These are phyloP conservation scores for Metarhizium sp. DNA, from an alignment of 2,329 filamentous ascomycete species.

Conservation along the genomic window DNA sequence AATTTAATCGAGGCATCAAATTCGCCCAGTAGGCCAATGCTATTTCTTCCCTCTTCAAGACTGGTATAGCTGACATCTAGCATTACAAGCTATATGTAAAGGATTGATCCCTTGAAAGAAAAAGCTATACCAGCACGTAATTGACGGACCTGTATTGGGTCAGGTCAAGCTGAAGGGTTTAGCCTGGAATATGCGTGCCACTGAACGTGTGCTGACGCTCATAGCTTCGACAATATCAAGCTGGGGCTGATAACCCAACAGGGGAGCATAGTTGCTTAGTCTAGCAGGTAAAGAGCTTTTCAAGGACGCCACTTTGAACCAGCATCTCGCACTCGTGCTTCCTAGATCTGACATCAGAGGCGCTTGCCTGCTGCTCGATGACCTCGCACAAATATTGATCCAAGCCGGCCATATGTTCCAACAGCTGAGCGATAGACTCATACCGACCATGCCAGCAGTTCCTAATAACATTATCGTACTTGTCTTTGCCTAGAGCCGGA, in stretches of 20 bases:
- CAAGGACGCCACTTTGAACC: slow-evolving; percentile 1
- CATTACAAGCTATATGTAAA: not conserved
- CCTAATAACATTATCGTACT: slow-evolving; percentile 5
- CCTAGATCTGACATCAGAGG: not conserved
- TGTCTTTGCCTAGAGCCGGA: slow-evolving; percentile 2
- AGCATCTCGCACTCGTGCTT: slow-evolving; percentile 3
- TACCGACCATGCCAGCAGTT: slow-evolving; percentile 8
- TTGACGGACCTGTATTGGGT: not conserved
- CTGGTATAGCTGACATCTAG: not conserved
- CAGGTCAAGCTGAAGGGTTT: not conserved
- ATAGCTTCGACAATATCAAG: not conserved
- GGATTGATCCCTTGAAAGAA: not conserved
- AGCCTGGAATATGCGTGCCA: not conserved
- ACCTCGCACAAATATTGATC: slow-evolving; percentile 4
- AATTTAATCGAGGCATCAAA: not conserved
- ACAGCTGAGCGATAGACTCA: slow-evolving; percentile 6
- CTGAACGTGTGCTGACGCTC: not conserved
- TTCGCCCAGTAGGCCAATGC: not conserved
- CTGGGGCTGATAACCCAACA: not conserved
- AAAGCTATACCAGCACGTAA: not conserved
- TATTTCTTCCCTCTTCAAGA: not conserved
- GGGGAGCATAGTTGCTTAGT: not conserved
- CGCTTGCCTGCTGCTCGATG: slow-evolving; percentile 1
- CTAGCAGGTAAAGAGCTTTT: slow-evolving; percentile 1
- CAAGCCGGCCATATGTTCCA: not conserved